phyloP scores from a whole-genome alignment of 1,139 yeast species.

The Saccharomyces pastorianus region DNA sequence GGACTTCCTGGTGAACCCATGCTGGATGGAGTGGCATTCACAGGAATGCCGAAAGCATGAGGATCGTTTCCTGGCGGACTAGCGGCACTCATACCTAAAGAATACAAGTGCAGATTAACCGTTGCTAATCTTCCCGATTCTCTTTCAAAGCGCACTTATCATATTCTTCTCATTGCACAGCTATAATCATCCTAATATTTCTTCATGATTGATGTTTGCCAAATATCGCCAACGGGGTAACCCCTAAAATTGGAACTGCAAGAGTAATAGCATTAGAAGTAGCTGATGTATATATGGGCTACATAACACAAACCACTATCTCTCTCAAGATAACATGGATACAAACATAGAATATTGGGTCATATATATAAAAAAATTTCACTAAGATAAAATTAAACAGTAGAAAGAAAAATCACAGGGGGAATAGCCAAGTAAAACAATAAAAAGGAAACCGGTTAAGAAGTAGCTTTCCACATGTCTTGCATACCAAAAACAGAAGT shows the following conservation, averaged over 20 bases:
- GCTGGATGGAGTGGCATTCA: neutral
- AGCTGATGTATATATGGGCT: no score
- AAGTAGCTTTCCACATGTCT: slow-evolving; percentile 37
- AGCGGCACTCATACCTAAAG: neutral
- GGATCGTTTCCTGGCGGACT: slow-evolving; percentile 15
- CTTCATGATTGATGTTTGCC: neutral
- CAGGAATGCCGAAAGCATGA: neutral
- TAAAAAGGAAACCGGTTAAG: neutral
- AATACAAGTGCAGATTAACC: neutral
- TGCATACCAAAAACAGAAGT: slow-evolving; percentile 4
- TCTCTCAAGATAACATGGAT: neutral
- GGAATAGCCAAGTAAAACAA: neutral
- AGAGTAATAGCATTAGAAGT: no score
- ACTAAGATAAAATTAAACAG: neutral
- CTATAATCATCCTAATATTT: neutral
- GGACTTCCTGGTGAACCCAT: slow-evolving; percentile 10
- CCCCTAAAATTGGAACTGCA: no score
- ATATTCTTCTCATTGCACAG: neutral
- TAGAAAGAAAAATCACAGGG: neutral
- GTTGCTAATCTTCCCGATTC: neutral
- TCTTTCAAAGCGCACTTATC: neutral
- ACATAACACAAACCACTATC: neutral
- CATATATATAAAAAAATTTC: neutral
- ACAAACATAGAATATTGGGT: neutral
- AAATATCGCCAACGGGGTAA: neutral